Evolutionary conservation across 306 rosid species (phyloP).

Genomic region (Boehmeria nivea): DNA sequence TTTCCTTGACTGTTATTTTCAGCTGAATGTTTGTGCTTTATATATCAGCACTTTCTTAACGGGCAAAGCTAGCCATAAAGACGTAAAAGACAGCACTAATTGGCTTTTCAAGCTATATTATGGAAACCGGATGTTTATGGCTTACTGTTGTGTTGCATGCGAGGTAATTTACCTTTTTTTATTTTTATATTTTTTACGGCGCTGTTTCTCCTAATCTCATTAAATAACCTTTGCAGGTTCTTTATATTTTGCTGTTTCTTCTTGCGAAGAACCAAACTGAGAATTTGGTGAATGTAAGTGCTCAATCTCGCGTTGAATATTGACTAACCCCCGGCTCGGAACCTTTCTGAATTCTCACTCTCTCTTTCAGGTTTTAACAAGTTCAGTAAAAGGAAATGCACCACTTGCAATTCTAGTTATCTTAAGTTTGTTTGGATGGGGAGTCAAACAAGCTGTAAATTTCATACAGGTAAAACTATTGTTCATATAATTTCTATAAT

Average conservation of each 20-base stretch:
- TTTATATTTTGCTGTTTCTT: conserved; percentile 71
- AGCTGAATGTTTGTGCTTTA: not conserved
- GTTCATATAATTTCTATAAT: not conserved
- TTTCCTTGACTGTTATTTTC: not conserved
- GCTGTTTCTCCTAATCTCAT: conserved; percentile 19
- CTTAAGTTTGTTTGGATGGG: conserved; percentile 79
- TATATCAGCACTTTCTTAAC: conserved; percentile 78
- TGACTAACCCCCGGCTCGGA: conserved; percentile 2
- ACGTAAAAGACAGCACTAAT: conserved; percentile 91
- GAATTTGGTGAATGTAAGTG: conserved; percentile 65
- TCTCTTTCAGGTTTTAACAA: conserved; percentile 53
- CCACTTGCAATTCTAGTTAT: conserved; percentile 47
- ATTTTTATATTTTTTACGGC: not conserved
- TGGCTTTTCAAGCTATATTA: conserved; percentile 92
- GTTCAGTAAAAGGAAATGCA: conserved; percentile 40
- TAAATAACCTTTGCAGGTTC: conserved; percentile 50
- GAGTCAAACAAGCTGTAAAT: conserved; percentile 80
- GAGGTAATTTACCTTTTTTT: conserved; percentile 50
- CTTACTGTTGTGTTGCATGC: conserved; percentile 89
- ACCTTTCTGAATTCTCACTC: conserved; percentile 12
- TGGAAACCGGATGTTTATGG: conserved; percentile 95
- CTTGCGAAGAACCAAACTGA: conserved; percentile 58
- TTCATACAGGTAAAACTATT: conserved; percentile 63
- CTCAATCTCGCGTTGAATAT: conserved; percentile 3
- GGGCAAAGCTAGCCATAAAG: conserved; percentile 96